Evolutionary conservation across 1,284 basidiomycete genomes (phyloP), one percentile per base, ranked within the genome.

Genomic region (Anthracocystis panici-leucophaei): DNA sequence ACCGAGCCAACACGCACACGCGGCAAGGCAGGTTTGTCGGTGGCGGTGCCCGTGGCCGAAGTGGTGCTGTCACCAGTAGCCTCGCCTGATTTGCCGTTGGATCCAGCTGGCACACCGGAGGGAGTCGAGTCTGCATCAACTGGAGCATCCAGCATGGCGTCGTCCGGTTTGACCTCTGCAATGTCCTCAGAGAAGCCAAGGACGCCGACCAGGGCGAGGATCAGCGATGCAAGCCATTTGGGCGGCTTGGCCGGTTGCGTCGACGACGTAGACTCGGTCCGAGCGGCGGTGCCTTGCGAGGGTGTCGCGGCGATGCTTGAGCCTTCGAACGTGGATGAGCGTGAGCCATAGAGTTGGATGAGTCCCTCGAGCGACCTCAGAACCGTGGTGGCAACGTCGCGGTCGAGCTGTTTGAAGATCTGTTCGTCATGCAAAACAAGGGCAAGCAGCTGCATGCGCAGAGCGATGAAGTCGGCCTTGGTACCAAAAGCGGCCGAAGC

Each of bases 371-470:
- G 55, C 20, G 65, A 62, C 27, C 50, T 42, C 45, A 79, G 42
- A 35, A 80, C 64, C n/a, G 60, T 46, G 27, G 50, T 66, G 20
- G 87, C 86, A 57, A 87, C 88, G 31, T 63, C 79, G 65, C 16
- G 91, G 85, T 44, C 92, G 86, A 33, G 93, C 86, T 1, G 89
- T 89, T 50, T 92, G 86, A 48, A 94, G 86, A 68, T 65, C 85
- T 86, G 23, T n/a, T 89, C 89, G 79, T 94, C 92, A 71, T 90
- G 90, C 31, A 94, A 87, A 18, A 94, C 90, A 33, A 97, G 87
- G 1, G 94, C 93, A n/a, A 96, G 88, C 10, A 97, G 88, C 57
- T 93, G 91, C 75, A 93, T 92, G 48, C 95, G 89, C 65, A 93
- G 91, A 12, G 92, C 90, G 45, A 96, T 53, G 58, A 72, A 58